Conservation (phyloP, 108 stramenopile species). For the Mayamaea pseudoterrestris region DNA sequence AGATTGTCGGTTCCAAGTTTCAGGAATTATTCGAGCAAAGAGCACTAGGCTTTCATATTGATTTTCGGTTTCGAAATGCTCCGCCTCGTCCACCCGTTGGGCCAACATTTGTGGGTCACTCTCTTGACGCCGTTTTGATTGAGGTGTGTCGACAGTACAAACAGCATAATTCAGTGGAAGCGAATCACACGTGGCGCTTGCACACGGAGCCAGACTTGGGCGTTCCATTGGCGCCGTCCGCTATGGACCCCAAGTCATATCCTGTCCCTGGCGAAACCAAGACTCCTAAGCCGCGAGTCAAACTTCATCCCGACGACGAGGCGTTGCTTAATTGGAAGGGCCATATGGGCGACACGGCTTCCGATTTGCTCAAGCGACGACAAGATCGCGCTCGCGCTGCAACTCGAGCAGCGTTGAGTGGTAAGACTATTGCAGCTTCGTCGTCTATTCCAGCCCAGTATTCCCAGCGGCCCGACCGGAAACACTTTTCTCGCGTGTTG, state of each 20-base stretch:
- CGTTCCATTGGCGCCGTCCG: conserved; percentile 62
- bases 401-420: conserved; percentile 48
- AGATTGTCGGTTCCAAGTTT: conserved; percentile 28
- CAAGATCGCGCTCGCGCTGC: conserved; percentile 53
- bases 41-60: conserved; percentile 75
- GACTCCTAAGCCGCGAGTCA: conserved; percentile 1
- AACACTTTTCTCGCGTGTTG: conserved; percentile 67
- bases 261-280: conserved; percentile 11
- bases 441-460: conserved; percentile 14
- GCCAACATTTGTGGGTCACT: conserved; percentile 71
- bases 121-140: conserved; percentile 53
- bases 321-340: conserved; percentile 74
- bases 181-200: conserved; percentile 65
- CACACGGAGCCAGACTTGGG: conserved; percentile 60
- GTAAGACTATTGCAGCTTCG: conserved; percentile 18
- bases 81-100: conserved; percentile 85
- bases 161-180: conserved; percentile 65
- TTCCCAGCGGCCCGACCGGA: conserved; percentile 14
- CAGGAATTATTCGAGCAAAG: conserved; percentile 60
- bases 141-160: conserved; percentile 60
- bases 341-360: conserved; percentile 57
- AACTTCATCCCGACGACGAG: conserved; percentile 53
- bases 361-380: conserved; percentile 44
- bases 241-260: conserved; percentile 70
- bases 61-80: conserved; percentile 73